Conservation (phyloP, 768 basidiomycete species). For the Tulasnella sp. region DNA sequence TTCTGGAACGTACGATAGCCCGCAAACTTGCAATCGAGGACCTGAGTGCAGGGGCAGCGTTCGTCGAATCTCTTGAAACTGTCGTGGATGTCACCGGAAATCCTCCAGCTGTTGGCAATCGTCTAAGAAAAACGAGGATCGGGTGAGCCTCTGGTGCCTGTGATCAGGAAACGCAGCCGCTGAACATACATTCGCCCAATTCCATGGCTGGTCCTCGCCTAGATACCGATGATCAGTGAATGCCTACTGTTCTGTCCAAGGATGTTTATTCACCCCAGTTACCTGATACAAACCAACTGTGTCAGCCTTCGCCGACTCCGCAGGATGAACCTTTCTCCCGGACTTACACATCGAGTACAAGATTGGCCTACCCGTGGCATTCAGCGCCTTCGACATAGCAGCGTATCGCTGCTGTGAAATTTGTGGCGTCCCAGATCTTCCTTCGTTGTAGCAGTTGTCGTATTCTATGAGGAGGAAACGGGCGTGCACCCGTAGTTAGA, state of each 20-base stretch:
- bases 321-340: slow-evolving; percentile 36
- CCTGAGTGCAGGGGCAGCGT: slow-evolving; percentile 41
- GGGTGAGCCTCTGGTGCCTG: neutral
- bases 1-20: slow-evolving; percentile 38
- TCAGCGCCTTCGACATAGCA: slow-evolving; percentile 49
- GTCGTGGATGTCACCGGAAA: slow-evolving; percentile 53
- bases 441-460: slow-evolving; percentile 52
- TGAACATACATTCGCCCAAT: slow-evolving; percentile 39
- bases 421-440: slow-evolving; percentile 29
- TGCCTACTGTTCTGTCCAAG: neutral
- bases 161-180: neutral
- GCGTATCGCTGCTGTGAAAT: slow-evolving; percentile 18
- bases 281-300: neutral
- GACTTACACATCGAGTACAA: slow-evolving; percentile 53
- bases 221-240: neutral
- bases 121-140: neutral
- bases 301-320: neutral
- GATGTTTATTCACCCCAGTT: slow-evolving; percentile 16
- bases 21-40: slow-evolving; percentile 42
- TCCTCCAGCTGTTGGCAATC: slow-evolving; percentile 47
- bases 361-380: slow-evolving; percentile 46
- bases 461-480: slow-evolving; percentile 37
- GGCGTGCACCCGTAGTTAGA: neutral
- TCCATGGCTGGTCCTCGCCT: slow-evolving; percentile 46
- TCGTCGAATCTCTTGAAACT: slow-evolving; percentile 41